These are phyloP conservation scores for Dendrocalamus sinicus DNA, from an alignment of 176 grass and related monocot species.

Conservation along the genomic window DNA sequence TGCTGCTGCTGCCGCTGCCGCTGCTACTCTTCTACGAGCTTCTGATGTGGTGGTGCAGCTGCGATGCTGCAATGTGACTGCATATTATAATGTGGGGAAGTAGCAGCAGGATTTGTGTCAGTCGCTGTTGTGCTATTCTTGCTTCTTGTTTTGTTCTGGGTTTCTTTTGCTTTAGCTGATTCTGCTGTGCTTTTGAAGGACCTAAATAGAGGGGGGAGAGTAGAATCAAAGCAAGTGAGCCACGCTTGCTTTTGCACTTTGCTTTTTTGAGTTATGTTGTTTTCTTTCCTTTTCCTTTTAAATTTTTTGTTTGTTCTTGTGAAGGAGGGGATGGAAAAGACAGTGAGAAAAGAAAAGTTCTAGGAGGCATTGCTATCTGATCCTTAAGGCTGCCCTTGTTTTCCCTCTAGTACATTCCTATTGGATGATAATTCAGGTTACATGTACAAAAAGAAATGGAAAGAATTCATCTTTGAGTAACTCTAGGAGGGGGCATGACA, in stretches of 20 bases:
- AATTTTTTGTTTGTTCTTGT: conserved; percentile 48
- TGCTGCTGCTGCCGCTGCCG: not conserved
- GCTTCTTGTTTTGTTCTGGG: conserved; percentile 71
- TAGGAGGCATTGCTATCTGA: conserved; percentile 51
- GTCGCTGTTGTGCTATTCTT: conserved; percentile 61
- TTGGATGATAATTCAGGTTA: conserved; percentile 37
- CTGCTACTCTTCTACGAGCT: conserved; percentile 37
- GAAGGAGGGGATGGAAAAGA: conserved; percentile 37
- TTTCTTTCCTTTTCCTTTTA: conserved; percentile 55
- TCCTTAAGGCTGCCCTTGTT: conserved; percentile 59
- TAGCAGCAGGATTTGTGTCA: conserved; percentile 56
- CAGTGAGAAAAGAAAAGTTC: conserved; percentile 48
- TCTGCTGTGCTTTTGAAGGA: conserved; percentile 67
- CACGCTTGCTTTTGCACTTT: conserved; percentile 57
- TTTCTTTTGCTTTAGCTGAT: conserved; percentile 68
- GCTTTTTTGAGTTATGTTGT: conserved; percentile 53
- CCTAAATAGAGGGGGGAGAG: conserved; percentile 46
- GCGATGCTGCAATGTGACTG: conserved; percentile 36
- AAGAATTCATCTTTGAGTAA: conserved; percentile 46
- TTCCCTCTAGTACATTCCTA: conserved; percentile 53
- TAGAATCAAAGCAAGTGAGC: conserved; percentile 59
- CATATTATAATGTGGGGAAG: conserved; percentile 67
- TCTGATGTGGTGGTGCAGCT: conserved; percentile 43
- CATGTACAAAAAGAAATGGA: conserved; percentile 38
- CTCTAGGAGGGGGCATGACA: conserved; percentile 55